Percentiles rank a stretch among this genome's conserved stretches.
Evolutionary conservation across 768 basidiomycete species (phyloP).

Genomic region (Naematelia encephala): DNA sequence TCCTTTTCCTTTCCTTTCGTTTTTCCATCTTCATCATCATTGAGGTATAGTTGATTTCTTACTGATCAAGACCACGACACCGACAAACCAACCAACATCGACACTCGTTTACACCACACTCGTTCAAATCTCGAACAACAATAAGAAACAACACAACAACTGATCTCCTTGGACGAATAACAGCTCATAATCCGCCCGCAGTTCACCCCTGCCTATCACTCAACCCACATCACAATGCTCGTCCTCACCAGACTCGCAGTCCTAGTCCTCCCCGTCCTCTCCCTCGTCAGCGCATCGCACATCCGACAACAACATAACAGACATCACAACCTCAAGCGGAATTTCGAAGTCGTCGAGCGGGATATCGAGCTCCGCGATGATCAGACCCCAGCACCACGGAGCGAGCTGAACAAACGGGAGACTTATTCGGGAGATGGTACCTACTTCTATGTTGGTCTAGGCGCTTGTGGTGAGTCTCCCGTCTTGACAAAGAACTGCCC

Average conservation of each 20-base stretch:
- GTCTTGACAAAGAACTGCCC: not conserved
- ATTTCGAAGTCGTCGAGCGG: not conserved
- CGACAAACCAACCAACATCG: not conserved
- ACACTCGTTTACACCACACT: not conserved
- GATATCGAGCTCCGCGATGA: not conserved
- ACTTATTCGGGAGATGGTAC: slow-evolving; percentile 36
- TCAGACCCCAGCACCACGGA: not conserved
- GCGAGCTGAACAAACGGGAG: slow-evolving; percentile 23
- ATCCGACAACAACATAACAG: not conserved
- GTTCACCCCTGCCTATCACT: not conserved
- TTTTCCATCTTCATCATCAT: not conserved
- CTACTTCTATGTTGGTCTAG: slow-evolving; percentile 37
- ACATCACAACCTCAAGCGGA: not conserved
- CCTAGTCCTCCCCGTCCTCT: not conserved
- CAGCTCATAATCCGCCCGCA: not conserved
- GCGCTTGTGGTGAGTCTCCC: slow-evolving; percentile 27
- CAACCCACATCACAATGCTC: not conserved
- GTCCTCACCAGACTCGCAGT: not conserved
- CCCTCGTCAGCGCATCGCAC: not conserved
- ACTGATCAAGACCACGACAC: not conserved
- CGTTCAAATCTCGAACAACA: not conserved
- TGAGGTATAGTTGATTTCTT: no score
- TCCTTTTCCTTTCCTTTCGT: not conserved
- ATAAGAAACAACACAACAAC: not conserved
- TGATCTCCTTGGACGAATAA: not conserved